Conservation (phyloP, 257 asterid species). For the Ballota nigra region DNA sequence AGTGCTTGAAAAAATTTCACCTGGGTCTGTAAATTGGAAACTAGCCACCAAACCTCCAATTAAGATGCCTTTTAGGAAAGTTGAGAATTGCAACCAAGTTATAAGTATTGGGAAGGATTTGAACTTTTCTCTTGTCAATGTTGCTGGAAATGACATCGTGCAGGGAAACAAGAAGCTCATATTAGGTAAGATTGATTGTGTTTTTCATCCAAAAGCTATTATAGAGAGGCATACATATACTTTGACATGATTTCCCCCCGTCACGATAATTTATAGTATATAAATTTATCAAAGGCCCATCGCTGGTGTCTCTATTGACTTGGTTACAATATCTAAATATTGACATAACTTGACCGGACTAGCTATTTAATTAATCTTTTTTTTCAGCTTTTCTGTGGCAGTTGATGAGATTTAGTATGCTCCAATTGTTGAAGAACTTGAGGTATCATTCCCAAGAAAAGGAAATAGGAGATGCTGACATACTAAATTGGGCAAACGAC, state of each 20-base stretch:
- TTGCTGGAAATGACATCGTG: conserved; percentile 87
- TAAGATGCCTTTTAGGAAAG: conserved; percentile 81
- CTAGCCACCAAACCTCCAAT: conserved; percentile 85
- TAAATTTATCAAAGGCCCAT: neutral
- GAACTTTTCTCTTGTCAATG: conserved; percentile 84
- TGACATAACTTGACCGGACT: too few relatives aligned
- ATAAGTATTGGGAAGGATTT: conserved; percentile 73
- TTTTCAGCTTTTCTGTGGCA: conserved; percentile 93
- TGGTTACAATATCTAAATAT: neutral
- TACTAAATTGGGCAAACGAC: conserved; percentile 30
- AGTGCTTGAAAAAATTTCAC: conserved; percentile 65
- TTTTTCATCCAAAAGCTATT: too few relatives aligned
- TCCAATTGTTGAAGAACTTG: conserved; percentile 47
- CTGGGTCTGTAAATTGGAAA: conserved; percentile 80
- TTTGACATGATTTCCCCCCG: neutral
- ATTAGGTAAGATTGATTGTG: too few relatives aligned
- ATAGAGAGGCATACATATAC: neutral
- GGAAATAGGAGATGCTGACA: conserved; percentile 29
- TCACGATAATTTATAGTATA: neutral
- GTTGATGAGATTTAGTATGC: conserved; percentile 92
- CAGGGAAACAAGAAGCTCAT: conserved; percentile 96
- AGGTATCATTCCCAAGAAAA: conserved; percentile 31
- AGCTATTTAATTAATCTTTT: too few relatives aligned
- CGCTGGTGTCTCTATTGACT: too few relatives aligned
- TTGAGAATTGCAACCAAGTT: conserved; percentile 92